Conservation (phyloP, 2,329 filamentous ascomycete genomes). For the Colletotrichum sp. region DNA sequence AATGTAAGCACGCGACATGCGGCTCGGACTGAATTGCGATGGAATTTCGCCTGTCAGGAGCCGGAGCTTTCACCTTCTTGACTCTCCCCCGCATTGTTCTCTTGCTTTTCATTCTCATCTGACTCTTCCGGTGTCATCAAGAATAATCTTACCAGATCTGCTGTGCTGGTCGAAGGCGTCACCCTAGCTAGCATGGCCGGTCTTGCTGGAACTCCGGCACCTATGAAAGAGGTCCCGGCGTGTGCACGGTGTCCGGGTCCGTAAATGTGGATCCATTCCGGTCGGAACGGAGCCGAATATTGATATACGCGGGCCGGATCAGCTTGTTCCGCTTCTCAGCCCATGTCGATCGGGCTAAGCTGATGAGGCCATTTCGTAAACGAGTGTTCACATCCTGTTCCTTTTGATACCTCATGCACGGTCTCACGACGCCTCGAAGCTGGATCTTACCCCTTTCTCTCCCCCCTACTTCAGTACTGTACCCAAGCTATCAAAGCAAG, state of each 20-base stretch:
- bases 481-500: not conserved
- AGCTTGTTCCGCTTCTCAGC: not conserved
- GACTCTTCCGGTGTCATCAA: not conserved
- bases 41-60: not conserved
- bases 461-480: not conserved
- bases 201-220: not conserved
- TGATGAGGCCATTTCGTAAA: not conserved
- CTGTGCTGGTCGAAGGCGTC: not conserved
- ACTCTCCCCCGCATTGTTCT: not conserved
- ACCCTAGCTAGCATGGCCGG: not conserved
- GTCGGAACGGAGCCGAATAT: not conserved
- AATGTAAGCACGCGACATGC: not conserved
- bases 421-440: not conserved
- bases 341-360: not conserved
- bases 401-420: not conserved
- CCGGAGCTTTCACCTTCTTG: not conserved
- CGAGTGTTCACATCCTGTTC: not conserved
- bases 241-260: not conserved
- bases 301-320: not conserved
- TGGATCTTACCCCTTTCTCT: not conserved
- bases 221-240: not conserved
- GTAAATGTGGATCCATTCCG: not conserved
- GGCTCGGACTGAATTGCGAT: not conserved
- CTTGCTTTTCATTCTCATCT: accelerated
- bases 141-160: not conserved